phyloP scores from a whole-genome alignment of 192 early-diverging fungal genomes.

The Pilobolus umbonatus region DNA sequence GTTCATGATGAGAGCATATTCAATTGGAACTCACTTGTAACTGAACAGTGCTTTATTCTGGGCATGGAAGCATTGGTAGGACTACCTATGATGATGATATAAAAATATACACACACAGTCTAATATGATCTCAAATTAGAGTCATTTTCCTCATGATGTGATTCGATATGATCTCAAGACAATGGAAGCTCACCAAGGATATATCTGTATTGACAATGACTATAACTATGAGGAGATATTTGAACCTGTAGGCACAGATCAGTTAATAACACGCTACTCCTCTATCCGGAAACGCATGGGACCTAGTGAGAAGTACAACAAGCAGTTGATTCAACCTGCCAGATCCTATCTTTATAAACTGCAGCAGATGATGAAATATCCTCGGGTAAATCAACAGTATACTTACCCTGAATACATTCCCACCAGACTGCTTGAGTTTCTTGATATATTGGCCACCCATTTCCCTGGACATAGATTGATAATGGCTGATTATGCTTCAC shows the following conservation, averaged over 20 bases:
- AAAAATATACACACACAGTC: not conserved
- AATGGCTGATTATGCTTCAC: slow-evolving; percentile 82
- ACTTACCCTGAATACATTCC: slow-evolving; percentile 85
- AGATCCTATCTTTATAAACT: slow-evolving; percentile 62
- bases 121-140: slow-evolving; percentile 41
- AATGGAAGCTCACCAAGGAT: slow-evolving; percentile 67
- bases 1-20: slow-evolving; percentile 89
- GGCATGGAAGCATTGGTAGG: slow-evolving; percentile 92
- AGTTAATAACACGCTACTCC: slow-evolving; percentile 70
- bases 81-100: not conserved
- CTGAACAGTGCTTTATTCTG: slow-evolving; percentile 82
- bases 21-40: slow-evolving; percentile 71
- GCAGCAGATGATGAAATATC: slow-evolving; percentile 48
- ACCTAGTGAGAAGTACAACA: slow-evolving; percentile 62
- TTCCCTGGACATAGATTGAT: slow-evolving; percentile 88
- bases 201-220: slow-evolving; percentile 75
- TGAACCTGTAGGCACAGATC: slow-evolving; percentile 68
- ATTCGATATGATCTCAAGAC: slow-evolving; percentile 79
- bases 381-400: slow-evolving; percentile 36
- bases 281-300: slow-evolving; percentile 50
- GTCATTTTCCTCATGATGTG: slow-evolving; percentile 95
- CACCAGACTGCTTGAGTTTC: slow-evolving; percentile 70
- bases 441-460: slow-evolving; percentile 65
- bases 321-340: slow-evolving; percentile 34
- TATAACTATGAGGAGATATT: slow-evolving; percentile 84